These are phyloP conservation scores for Raffaelea albimanens DNA, from an alignment of 2,329 filamentous ascomycete genomes.

Conservation along the genomic window DNA sequence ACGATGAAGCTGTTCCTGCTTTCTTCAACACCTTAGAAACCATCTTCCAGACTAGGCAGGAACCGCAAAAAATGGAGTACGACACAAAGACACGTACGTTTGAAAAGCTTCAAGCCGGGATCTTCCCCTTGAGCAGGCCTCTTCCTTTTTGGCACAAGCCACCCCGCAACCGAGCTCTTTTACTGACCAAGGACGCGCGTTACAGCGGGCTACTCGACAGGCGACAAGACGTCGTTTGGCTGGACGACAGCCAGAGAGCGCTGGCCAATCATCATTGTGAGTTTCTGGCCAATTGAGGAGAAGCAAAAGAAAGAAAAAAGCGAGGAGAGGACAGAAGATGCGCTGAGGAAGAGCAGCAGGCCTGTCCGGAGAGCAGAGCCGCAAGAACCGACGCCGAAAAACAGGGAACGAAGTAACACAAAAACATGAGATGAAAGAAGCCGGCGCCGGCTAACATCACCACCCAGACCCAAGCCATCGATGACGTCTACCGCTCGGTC, in stretches of 20 bases:
- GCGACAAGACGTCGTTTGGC: slow-evolving; percentile 78
- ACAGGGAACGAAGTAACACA: too few species aligned
- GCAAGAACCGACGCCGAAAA: too few species aligned
- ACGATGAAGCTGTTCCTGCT: neutral
- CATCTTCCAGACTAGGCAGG: neutral
- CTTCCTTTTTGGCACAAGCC: too few species aligned
- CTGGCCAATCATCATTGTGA: slow-evolving; percentile 90
- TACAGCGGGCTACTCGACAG: slow-evolving; percentile 66
- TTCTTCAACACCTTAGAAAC: neutral
- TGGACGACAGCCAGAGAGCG: slow-evolving; percentile 74
- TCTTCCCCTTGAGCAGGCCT: too few species aligned
- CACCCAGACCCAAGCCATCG: slow-evolving; percentile 87
- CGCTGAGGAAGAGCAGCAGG: too few species aligned
- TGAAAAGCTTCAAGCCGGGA: too few species aligned
- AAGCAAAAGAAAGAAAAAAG: too few species aligned
- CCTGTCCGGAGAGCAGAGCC: too few species aligned
- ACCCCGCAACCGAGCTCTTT: neutral
- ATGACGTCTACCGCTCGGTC: slow-evolving; percentile 79
- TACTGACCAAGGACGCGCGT: neutral
- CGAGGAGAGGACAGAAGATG: too few species aligned
- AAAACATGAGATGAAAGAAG: too few species aligned
- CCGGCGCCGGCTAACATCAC: too few species aligned
- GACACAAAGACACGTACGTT: slow-evolving; percentile 64
- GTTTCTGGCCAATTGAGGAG: neutral
- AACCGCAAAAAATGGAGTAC: slow-evolving; percentile 49